Percentiles rank a stretch among this genome's conserved stretches.
phyloP scores from a whole-genome alignment of 805 yeast species.

The Candida railenensis region DNA sequence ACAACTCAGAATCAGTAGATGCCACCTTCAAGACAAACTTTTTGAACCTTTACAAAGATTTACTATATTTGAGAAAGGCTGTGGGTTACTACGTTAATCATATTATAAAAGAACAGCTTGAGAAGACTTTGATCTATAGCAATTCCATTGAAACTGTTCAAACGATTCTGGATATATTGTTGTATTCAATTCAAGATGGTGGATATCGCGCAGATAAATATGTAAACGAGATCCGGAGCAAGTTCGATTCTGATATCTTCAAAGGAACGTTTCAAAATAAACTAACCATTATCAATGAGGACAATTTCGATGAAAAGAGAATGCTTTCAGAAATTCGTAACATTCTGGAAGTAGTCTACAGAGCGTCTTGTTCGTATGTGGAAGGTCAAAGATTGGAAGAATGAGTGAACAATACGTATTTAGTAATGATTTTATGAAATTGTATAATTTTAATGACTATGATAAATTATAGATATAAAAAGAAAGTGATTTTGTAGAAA shows the following conservation, averaged over 20 bases:
- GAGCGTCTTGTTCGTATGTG: constrained; percentile 34
- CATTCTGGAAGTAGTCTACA: constrained; percentile 34
- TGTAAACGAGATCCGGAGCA: constrained; percentile 18
- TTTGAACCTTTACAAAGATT: constrained; percentile 24
- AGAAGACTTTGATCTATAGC: constrained; percentile 25
- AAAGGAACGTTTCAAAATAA: neutral
- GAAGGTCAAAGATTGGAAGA: constrained; percentile 36
- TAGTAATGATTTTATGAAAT: neutral
- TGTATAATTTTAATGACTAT: neutral
- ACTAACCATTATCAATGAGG: neutral
- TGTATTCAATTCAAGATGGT: constrained; percentile 14
- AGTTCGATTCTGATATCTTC: neutral
- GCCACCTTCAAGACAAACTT: constrained; percentile 27
- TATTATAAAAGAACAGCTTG: constrained; percentile 26
- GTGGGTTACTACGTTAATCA: constrained; percentile 29
- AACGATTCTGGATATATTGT: constrained; percentile 26
- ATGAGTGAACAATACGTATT: too few relatives aligned
- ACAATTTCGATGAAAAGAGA: neutral
- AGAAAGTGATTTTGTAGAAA: neutral
- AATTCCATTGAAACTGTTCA: constrained; percentile 25
- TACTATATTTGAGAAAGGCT: constrained; percentile 20
- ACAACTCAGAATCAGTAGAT: constrained; percentile 27
- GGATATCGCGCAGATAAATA: constrained; percentile 13
- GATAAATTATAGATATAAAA: neutral
- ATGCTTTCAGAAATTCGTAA: constrained; percentile 14